Conservation (phyloP, 805 yeast species). For the Jamesozyma rosinii region DNA sequence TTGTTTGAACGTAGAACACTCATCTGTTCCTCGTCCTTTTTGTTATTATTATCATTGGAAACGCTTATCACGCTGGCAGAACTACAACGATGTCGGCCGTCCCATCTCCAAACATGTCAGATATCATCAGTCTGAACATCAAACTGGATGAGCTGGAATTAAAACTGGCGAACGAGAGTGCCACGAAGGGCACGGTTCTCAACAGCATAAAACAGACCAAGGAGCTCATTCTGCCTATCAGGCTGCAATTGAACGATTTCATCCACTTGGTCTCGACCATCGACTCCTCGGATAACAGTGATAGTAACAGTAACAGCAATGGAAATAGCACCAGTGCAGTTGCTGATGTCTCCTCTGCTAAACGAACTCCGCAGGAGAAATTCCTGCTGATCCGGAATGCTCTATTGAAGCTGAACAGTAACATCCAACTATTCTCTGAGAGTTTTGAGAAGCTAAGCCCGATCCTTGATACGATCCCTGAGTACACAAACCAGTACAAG, state of each 20-base stretch:
- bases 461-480: slow-evolving; percentile 20
- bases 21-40: no score
- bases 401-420: slow-evolving; percentile 15
- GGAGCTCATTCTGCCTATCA: slow-evolving; percentile 10
- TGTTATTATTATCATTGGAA: no score
- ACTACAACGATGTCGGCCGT: background rate
- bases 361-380: slow-evolving; percentile 11
- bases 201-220: slow-evolving; percentile 5
- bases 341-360: background rate
- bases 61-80: no score
- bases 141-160: slow-evolving; percentile 16
- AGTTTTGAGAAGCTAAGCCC: slow-evolving; percentile 18
- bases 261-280: slow-evolving; percentile 16
- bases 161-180: slow-evolving; percentile 9
- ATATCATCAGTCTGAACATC: background rate
- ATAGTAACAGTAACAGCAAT: slow-evolving; percentile 6
- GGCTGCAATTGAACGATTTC: slow-evolving; percentile 22
- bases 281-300: background rate
- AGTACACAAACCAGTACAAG: slow-evolving; percentile 14
- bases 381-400: slow-evolving; percentile 14
- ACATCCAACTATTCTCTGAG: slow-evolving; percentile 20
- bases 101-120: background rate
- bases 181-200: slow-evolving; percentile 8
- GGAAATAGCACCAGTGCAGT: background rate
- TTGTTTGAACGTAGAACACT: no score